phyloP scores from a whole-genome alignment of 345 rosid species.

The Nephelium lappaceum region DNA sequence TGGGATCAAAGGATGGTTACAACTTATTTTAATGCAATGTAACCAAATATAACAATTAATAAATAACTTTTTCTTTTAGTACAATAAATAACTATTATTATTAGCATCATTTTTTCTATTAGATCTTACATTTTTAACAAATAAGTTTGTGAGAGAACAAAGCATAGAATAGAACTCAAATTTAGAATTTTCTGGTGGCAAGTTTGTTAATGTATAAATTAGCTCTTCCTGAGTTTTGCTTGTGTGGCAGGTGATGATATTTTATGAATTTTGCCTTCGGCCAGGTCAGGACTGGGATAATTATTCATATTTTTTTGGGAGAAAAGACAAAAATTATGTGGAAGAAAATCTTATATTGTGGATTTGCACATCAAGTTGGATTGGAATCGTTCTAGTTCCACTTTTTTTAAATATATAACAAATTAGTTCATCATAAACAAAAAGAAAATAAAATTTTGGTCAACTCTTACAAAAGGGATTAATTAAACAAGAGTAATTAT shows the following conservation, averaged over 20 bases:
- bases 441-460: background rate
- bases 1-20: background rate
- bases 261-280: background rate
- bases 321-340: slow-evolving; percentile 7
- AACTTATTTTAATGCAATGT: background rate
- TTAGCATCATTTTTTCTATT: background rate
- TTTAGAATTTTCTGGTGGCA: slow-evolving; percentile 8
- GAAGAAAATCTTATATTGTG: background rate
- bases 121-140: background rate
- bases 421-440: background rate
- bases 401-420: background rate
- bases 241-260: slow-evolving; percentile 2
- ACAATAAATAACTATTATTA: background rate
- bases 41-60: no score
- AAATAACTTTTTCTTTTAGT: no score
- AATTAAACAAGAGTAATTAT: slow-evolving; percentile 2
- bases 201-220: background rate
- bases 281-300: slow-evolving; percentile 16
- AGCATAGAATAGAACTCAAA: background rate
- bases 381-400: background rate
- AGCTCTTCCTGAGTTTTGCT: no score
- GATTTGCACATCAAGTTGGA: slow-evolving; percentile 19
- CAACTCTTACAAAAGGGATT: slow-evolving; percentile 18
- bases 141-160: background rate
- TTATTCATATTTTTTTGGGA: background rate